Percentiles rank a stretch among this genome's conserved stretches.
Conservation (phyloP, 257 asterid genomes). For the Coffea canephora region DNA sequence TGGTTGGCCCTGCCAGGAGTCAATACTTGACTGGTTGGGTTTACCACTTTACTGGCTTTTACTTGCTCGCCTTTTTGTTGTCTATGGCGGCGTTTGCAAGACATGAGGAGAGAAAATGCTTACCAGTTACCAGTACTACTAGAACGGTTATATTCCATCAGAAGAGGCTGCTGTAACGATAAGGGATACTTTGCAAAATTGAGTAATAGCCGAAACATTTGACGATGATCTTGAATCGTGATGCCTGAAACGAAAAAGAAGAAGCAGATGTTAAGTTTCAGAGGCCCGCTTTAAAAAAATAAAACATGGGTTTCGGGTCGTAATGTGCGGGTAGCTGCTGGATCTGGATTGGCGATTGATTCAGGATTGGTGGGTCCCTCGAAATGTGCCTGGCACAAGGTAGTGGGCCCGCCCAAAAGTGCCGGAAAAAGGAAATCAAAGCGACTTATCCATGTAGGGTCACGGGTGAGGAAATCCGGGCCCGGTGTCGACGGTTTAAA, state of each 20-base stretch:
- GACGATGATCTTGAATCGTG: neutral
- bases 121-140: no score
- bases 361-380: neutral
- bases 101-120: no score
- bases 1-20: conserved; percentile 4
- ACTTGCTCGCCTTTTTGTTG: neutral
- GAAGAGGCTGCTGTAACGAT: neutral
- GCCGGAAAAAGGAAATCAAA: neutral
- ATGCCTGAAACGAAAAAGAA: neutral
- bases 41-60: no score
- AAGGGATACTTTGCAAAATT: no score
- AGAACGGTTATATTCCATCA: neutral
- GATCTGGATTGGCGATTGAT: neutral
- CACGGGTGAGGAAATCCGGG: neutral
- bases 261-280: neutral
- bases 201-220: conserved; percentile 1
- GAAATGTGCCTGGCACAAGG: neutral
- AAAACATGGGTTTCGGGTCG: neutral
- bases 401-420: conserved; percentile 15
- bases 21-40: neutral
- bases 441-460: conserved; percentile 5
- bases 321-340: neutral
- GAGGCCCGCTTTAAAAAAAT: neutral
- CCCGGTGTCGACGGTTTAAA: no score
- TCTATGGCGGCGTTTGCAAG: no score